These are phyloP conservation scores for Antarctomyces pellizariae DNA, from an alignment of 495 filamentous ascomycete species.

Conservation along the genomic window DNA sequence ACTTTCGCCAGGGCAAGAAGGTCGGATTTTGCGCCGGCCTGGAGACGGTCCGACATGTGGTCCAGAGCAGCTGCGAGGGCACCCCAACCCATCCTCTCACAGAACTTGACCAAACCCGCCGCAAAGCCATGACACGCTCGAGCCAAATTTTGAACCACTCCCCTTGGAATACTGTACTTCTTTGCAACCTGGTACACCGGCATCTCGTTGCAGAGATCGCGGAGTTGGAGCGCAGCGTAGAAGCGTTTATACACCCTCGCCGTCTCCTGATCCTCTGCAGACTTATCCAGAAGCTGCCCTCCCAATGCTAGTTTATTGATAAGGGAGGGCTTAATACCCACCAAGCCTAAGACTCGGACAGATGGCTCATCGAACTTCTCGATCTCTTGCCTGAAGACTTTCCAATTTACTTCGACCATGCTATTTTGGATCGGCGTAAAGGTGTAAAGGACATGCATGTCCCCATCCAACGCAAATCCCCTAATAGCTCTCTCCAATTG, in stretches of 20 bases:
- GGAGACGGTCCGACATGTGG: conserved; percentile 53
- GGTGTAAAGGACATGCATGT: conserved; percentile 66
- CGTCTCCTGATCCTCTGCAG: conserved; percentile 29
- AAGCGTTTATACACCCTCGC: conserved; percentile 51
- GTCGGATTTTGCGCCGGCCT: conserved; percentile 46
- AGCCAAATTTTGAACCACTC: conserved; percentile 45
- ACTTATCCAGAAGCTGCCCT: conserved; percentile 40
- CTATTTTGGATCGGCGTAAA: conserved; percentile 49
- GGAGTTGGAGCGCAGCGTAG: conserved; percentile 58
- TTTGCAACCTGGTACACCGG: conserved; percentile 44
- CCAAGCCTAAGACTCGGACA: conserved; percentile 39
- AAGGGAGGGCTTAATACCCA: conserved; percentile 43
- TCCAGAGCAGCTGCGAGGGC: conserved; percentile 52
- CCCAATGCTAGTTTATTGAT: conserved; percentile 59
- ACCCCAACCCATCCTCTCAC: conserved; percentile 18
- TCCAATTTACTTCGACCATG: conserved; percentile 40
- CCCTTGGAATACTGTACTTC: conserved; percentile 47
- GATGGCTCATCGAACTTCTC: conserved; percentile 48
- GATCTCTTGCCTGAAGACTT: conserved; percentile 44
- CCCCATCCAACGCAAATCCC: conserved; percentile 64
- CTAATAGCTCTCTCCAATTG: conserved; percentile 43
- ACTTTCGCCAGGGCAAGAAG: conserved; percentile 51
- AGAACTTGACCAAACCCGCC: conserved; percentile 54
- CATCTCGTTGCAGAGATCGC: conserved; percentile 59
- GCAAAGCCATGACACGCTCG: conserved; percentile 64